Percentiles rank a stretch among this genome's conserved stretches.
Conservation (phyloP, 805 yeast species). For the Hanseniaspora lindneri region DNA sequence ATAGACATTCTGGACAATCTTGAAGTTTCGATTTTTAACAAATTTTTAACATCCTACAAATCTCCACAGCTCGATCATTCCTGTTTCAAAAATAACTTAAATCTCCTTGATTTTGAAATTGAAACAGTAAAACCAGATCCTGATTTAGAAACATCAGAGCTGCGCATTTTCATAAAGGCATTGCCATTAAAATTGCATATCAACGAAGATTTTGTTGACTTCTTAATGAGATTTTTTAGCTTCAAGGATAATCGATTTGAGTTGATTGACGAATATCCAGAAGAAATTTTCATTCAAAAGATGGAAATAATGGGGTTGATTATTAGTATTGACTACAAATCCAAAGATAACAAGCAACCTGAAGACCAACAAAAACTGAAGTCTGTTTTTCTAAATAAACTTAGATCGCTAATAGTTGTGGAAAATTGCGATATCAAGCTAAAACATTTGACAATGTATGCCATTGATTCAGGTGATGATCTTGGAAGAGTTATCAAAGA, state of each 20-base stretch:
- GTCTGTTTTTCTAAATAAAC: constrained; percentile 46
- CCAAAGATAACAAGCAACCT: constrained; percentile 49
- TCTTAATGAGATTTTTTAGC: constrained; percentile 64
- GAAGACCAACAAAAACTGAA: constrained; percentile 59
- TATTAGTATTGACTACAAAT: constrained; percentile 77
- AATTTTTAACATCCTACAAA: constrained; percentile 58
- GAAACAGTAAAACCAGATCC: constrained; percentile 55
- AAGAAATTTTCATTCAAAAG: constrained; percentile 55
- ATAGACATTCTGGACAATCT: constrained; percentile 63
- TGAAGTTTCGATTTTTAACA: constrained; percentile 83
- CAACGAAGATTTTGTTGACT: constrained; percentile 89
- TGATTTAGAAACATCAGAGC: constrained; percentile 55
- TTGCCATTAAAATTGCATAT: constrained; percentile 73
- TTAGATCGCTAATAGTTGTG: constrained; percentile 75
- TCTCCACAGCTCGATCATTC: constrained; percentile 23
- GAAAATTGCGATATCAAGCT: constrained; percentile 72
- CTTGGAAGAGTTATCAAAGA: constrained; percentile 45
- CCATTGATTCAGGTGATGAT: constrained; percentile 60
- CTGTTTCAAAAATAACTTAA: background rate
- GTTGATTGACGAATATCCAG: constrained; percentile 48
- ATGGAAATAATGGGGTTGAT: constrained; percentile 48
- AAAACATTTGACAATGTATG: constrained; percentile 53
- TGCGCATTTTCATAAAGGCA: constrained; percentile 37
- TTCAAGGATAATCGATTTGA: constrained; percentile 63
- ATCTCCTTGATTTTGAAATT: constrained; percentile 43